Evolutionary conservation across 2,329 filamentous ascomycete species (phyloP).

Genomic region (Pseudogymnoascus pannorum): DNA sequence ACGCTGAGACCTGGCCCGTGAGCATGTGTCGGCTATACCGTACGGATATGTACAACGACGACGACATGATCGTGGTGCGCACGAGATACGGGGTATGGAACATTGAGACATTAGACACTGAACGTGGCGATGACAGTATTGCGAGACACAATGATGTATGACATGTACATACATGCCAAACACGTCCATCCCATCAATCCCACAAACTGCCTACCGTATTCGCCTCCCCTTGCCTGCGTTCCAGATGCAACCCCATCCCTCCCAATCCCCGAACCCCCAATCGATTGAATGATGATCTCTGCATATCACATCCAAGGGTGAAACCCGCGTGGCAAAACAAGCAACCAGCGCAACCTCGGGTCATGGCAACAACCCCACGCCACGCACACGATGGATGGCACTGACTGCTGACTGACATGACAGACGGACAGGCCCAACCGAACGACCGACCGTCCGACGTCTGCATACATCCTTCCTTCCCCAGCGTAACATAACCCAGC

Average conservation of each 20-base stretch:
- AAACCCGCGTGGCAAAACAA: neutral
- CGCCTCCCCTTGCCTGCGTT: neutral
- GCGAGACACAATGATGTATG: neutral
- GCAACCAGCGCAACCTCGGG: neutral
- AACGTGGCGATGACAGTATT: neutral
- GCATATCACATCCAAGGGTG: neutral
- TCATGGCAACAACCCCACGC: neutral
- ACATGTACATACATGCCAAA: too few species aligned
- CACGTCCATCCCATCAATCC: neutral
- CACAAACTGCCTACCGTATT: neutral
- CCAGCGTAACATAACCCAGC: too few species aligned
- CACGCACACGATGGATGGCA: too few species aligned
- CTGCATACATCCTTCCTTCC: too few species aligned
- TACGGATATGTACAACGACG: neutral
- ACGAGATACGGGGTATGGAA: neutral
- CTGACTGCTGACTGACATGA: too few species aligned
- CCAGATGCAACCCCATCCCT: neutral
- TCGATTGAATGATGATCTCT: neutral
- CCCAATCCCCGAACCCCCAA: neutral
- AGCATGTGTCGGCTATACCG: neutral
- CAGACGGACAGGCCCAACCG: too few species aligned
- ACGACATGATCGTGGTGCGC: neutral
- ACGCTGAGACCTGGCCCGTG: neutral
- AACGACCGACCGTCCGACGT: too few species aligned
- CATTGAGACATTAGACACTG: neutral